A percentile compares a stretch with the other conserved stretches of the same genome.
Conservation (phyloP, 148 eudicot species). For the Persicaria tinctoria region DNA sequence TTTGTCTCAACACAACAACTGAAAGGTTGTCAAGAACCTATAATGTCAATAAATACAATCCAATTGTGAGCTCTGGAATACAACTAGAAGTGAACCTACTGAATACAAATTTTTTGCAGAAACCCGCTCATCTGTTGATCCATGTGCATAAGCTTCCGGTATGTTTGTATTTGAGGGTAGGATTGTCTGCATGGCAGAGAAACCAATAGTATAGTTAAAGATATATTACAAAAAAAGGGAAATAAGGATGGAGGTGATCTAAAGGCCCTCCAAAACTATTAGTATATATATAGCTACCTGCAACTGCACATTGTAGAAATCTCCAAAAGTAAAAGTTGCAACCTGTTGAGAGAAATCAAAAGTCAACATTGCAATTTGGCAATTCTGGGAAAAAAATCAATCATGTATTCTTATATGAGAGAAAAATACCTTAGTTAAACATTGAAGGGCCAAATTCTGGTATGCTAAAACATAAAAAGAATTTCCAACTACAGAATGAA, state of each 20-base stretch:
- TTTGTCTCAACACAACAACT: too few species aligned
- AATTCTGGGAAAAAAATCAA: not conserved
- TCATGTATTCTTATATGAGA: not conserved
- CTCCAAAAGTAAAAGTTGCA: constrained; percentile 83
- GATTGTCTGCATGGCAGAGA: constrained; percentile 34
- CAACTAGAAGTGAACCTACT: too few species aligned
- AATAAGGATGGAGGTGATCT: too few species aligned
- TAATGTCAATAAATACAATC: too few species aligned
- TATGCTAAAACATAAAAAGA: constrained; percentile 72
- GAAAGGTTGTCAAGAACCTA: too few species aligned
- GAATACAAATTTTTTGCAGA: too few species aligned
- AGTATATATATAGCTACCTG: constrained; percentile 44
- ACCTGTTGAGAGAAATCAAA: constrained; percentile 72
- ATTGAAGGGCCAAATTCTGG: constrained; percentile 88
- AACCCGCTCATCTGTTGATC: too few species aligned
- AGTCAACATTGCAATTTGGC: constrained; percentile 76
- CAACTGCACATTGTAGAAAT: constrained; percentile 74
- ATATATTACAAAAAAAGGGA: too few species aligned
- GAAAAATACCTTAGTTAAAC: constrained; percentile 72
- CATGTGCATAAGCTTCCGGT: too few species aligned
- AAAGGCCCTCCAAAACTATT: not conserved
- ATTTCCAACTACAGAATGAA: constrained; percentile 61
- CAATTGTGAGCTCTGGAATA: too few species aligned
- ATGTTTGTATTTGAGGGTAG: too few species aligned
- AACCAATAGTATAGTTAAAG: not conserved